These are phyloP conservation scores for Fusarium virguliforme DNA, from an alignment of 2,329 filamentous ascomycete species.

Conservation along the genomic window DNA sequence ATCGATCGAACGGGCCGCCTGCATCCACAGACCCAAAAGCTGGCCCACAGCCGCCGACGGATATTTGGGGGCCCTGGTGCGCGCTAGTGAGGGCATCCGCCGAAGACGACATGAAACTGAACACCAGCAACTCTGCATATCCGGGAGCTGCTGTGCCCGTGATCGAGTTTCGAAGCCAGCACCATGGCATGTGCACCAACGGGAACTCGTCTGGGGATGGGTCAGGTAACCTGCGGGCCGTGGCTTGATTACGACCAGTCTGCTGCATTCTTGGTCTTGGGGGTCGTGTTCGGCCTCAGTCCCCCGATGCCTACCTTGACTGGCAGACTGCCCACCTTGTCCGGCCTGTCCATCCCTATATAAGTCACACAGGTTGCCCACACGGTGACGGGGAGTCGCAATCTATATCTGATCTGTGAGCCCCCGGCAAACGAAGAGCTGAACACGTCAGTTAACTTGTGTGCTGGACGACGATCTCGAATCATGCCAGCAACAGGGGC, in stretches of 20 bases:
- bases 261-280: conserved; percentile 12
- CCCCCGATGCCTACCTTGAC: conserved; percentile 9
- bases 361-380: background rate
- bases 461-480: conserved; percentile 5
- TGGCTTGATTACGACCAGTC: conserved; percentile 24
- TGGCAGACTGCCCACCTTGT: conserved; percentile 9
- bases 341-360: conserved; percentile 24
- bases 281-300: conserved; percentile 9
- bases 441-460: conserved; percentile 5
- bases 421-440: background rate
- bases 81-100: conserved; percentile 26
- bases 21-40: conserved; percentile 34
- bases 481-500: background rate
- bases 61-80: conserved; percentile 28
- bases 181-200: conserved; percentile 3
- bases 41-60: conserved; percentile 28
- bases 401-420: background rate
- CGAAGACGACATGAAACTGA: conserved; percentile 20
- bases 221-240: conserved; percentile 13
- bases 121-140: conserved; percentile 17
- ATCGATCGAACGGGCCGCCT: conserved; percentile 41
- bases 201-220: background rate
- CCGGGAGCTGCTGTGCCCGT: conserved; percentile 2
- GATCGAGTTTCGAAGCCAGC: conserved; percentile 4
- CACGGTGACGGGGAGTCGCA: background rate